Evolutionary conservation across 768 basidiomycete genomes (phyloP).

Genomic region (Collybia sordida): DNA sequence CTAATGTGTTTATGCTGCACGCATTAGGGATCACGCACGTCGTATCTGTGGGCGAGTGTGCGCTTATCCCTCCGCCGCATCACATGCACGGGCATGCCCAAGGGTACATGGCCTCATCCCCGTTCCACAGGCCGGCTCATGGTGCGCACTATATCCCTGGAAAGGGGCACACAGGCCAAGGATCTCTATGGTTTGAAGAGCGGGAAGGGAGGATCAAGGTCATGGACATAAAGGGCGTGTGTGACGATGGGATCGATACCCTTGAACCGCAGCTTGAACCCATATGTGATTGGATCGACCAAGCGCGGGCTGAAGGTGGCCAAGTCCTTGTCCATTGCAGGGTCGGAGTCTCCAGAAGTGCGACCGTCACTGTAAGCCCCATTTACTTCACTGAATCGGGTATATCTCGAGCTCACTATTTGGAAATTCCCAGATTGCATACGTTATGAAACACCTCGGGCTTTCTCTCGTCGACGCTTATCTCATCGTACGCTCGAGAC

Average conservation of each 20-base stretch:
- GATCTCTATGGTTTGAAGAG: constrained; percentile 87
- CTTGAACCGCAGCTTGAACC: constrained; percentile 85
- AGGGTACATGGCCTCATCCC: constrained; percentile 11
- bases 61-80: constrained; percentile 76
- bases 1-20: constrained; percentile 94
- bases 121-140: constrained; percentile 27
- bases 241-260: constrained; percentile 96
- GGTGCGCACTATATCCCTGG: constrained; percentile 39
- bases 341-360: constrained; percentile 97
- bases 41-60: constrained; percentile 95
- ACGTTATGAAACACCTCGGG: constrained; percentile 91
- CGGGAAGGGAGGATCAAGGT: constrained; percentile 88
- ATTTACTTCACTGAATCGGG: constrained; percentile 16
- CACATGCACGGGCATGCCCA: constrained; percentile 24
- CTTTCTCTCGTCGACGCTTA: constrained; percentile 92
- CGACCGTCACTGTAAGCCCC: constrained; percentile 77
- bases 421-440: constrained; percentile 66
- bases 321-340: constrained; percentile 94
- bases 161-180: constrained; percentile 49
- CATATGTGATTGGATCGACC: constrained; percentile 93
- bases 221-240: constrained; percentile 87
- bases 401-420: neutral
- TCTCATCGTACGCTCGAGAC: constrained; percentile 84
- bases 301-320: constrained; percentile 78
- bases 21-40: constrained; percentile 96